Evolutionary conservation across 2,329 filamentous ascomycete species (phyloP), one percentile per base, ranked within the genome.

Genomic region (Botryotinia narcissicola): DNA sequence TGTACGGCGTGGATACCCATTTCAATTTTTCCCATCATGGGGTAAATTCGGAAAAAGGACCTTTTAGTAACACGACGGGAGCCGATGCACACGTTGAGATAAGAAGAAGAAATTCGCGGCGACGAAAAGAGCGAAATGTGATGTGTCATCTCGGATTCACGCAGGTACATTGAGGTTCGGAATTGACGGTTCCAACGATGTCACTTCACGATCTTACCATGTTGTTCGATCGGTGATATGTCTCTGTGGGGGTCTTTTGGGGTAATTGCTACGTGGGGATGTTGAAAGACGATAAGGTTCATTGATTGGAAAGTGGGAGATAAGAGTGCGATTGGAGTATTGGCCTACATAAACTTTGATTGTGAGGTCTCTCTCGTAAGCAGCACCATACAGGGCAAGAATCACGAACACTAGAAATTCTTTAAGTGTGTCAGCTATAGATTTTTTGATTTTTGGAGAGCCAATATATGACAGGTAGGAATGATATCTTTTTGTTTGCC

Each of bases 11-110:
- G n/a, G 10, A 42, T 16, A 29, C 35, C 35, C 14, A 57, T 69
- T 57, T 20, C n/a, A 29, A 32, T 32, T 40, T 69, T 40, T 69
- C 8, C 48, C 48, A 57, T 10, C 18, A 25, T 16, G 48, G 48
- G 48, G 10, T 57, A 32, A 59, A 69, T 22, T 32, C 66, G 48
- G 66, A 44, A 69, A 69, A 69, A 69, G 66, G 66, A 32, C 66
- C 66, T 42, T 69, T 44, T 69, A 57, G 48, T 57, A 57, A 69
- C 66, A 69, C 66, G 64, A 32, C 48, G 25, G 64, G 20, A 67
- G 64, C 46, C 32, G 32, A 54, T 37, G n/a, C 46, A 51, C n/a
- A 57, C 3, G 10, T 68, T 22, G 3, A 68, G 66, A 68, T 68
- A 69, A 69, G 66, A 42, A 54, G 32, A 37, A 29, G 32, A 51